Evolutionary conservation across 73 alveolate species (phyloP).

Genomic region (Paramecium primaurelia): DNA sequence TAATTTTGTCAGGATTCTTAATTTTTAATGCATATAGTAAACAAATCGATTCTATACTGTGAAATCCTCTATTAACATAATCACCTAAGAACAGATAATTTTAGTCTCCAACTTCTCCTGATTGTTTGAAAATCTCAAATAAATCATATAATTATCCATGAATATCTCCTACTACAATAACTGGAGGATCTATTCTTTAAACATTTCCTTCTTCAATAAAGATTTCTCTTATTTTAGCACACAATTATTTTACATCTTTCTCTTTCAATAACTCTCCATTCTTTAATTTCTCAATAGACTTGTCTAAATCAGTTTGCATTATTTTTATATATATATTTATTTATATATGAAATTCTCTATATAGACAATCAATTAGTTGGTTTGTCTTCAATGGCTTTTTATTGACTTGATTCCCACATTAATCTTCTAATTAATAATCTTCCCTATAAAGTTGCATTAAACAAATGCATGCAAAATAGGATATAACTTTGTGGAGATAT

Average conservation of each 20-base stretch:
- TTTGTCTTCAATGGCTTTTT: neutral
- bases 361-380: slow-evolving; percentile 12
- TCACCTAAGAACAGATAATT: slow-evolving; percentile 93
- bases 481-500: slow-evolving; percentile 49
- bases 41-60: slow-evolving; percentile 88
- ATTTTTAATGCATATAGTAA: slow-evolving; percentile 89
- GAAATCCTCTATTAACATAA: slow-evolving; percentile 92
- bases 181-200: slow-evolving; percentile 78
- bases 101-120: slow-evolving; percentile 87
- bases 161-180: slow-evolving; percentile 82
- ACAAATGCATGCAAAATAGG: slow-evolving; percentile 47
- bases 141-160: slow-evolving; percentile 84
- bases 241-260: slow-evolving; percentile 49
- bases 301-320: slow-evolving; percentile 52
- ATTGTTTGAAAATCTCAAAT: slow-evolving; percentile 82
- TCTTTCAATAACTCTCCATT: slow-evolving; percentile 58
- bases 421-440: slow-evolving; percentile 54
- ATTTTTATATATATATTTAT: neutral
- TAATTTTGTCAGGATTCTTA: slow-evolving; percentile 85
- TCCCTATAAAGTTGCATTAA: slow-evolving; percentile 46
- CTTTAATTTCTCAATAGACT: slow-evolving; percentile 43
- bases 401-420: slow-evolving; percentile 12
- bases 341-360: neutral
- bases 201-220: slow-evolving; percentile 87
- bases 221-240: slow-evolving; percentile 66